phyloP scores from a whole-genome alignment of 805 yeast species.

The Metschnikowia baotianmanensis region DNA sequence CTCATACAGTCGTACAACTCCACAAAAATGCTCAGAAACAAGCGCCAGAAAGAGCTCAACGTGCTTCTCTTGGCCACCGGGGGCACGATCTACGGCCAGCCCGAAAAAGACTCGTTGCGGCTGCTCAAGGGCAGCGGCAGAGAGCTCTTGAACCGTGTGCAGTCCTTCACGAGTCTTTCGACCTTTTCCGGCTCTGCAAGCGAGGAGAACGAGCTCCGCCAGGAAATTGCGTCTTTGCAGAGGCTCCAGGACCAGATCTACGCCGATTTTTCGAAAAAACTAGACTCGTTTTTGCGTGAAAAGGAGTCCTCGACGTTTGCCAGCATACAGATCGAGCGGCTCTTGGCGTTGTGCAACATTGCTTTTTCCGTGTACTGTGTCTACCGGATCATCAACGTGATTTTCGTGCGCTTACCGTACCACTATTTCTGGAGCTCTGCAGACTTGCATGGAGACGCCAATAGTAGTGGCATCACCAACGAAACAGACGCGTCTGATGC shows the following conservation, averaged over 20 bases:
- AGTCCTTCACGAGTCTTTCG: slow-evolving; percentile 39
- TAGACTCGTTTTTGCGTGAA: slow-evolving; percentile 10
- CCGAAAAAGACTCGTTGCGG: slow-evolving; percentile 10
- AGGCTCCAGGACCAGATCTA: slow-evolving; percentile 31
- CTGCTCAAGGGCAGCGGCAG: slow-evolving; percentile 23
- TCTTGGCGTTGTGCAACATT: slow-evolving; percentile 18
- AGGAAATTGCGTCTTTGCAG: slow-evolving; percentile 39
- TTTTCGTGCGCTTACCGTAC: slow-evolving; percentile 41
- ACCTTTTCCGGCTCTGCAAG: slow-evolving; percentile 14
- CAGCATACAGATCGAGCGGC: background rate
- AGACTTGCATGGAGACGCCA: slow-evolving; percentile 12
- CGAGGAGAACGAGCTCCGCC: slow-evolving; percentile 34
- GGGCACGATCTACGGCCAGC: slow-evolving; percentile 28
- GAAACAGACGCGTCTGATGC: slow-evolving; percentile 11
- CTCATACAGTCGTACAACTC: slow-evolving; percentile 41
- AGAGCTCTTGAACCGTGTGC: slow-evolving; percentile 36
- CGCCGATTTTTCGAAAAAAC: slow-evolving; percentile 26
- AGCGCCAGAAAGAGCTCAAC: slow-evolving; percentile 33
- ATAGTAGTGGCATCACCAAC: slow-evolving; percentile 8
- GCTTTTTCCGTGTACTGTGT: slow-evolving; percentile 48
- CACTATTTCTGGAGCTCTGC: slow-evolving; percentile 13
- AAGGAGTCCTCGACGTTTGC: background rate
- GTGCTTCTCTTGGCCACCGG: slow-evolving; percentile 19
- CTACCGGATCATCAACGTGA: slow-evolving; percentile 45
- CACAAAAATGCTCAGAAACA: slow-evolving; percentile 33